phyloP scores from a whole-genome alignment of 106 monocot species.

The Hemerocallis citrina region DNA sequence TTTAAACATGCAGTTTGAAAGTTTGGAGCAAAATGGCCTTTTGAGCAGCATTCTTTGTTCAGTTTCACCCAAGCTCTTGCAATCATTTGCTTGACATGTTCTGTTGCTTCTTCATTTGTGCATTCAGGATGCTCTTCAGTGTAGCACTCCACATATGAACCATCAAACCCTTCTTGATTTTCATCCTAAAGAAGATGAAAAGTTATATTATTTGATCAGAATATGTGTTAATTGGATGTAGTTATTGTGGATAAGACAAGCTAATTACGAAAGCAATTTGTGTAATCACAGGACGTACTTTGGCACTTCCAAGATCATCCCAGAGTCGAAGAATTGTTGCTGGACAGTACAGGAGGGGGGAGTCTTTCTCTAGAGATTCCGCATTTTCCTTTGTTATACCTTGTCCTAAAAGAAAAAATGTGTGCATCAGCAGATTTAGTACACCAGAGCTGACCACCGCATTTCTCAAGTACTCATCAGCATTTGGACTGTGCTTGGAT shows the following conservation, averaged over 20 bases:
- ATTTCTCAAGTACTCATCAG: constrained; percentile 32
- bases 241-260: constrained; percentile 32
- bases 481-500: constrained; percentile 14
- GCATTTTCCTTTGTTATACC: constrained; percentile 9
- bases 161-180: too few species aligned
- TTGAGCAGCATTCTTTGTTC: constrained; percentile 24
- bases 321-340: constrained; percentile 40
- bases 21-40: constrained; percentile 1
- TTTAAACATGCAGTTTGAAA: constrained; percentile 21
- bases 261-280: constrained; percentile 41
- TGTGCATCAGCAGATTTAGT: not conserved
- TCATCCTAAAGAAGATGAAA: constrained; percentile 41
- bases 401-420: constrained; percentile 16
- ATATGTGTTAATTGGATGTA: not conserved
- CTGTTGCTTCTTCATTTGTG: constrained; percentile 2
- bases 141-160: constrained; percentile 29
- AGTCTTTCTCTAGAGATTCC: constrained; percentile 1
- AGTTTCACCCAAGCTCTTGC: constrained; percentile 38
- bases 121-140: constrained; percentile 22
- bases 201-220: constrained; percentile 3
- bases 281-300: constrained; percentile 30
- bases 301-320: constrained; percentile 49
- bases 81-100: constrained; percentile 24
- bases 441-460: constrained; percentile 23
- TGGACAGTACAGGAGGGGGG: constrained; percentile 8